Evolutionary conservation across 371 early-diverging fungal genomes (phyloP).

Genomic region (Conidiobolus incongruus): DNA sequence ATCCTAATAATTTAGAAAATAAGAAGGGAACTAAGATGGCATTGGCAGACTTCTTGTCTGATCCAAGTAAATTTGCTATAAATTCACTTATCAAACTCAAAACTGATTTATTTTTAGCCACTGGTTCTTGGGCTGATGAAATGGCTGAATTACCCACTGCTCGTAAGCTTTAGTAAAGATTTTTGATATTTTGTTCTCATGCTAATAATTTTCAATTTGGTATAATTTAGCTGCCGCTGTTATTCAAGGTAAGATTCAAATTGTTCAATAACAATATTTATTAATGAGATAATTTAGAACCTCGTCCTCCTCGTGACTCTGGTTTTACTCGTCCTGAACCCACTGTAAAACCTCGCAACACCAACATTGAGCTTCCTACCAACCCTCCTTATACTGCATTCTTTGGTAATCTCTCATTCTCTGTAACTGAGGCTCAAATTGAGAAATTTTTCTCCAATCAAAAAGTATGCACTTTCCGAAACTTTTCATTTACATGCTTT

Average conservation of each 20-base stretch:
- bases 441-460: constrained; percentile 41
- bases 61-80: constrained; percentile 24
- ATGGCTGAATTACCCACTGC: constrained; percentile 68
- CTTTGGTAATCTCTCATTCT: constrained; percentile 74
- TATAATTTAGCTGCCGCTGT: constrained; percentile 10
- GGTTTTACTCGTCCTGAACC: constrained; percentile 11
- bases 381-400: constrained; percentile 71
- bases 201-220: constrained; percentile 4
- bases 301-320: constrained; percentile 11
- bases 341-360: constrained; percentile 11
- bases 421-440: constrained; percentile 47
- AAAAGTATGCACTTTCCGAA: constrained; percentile 15
- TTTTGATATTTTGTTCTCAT: background rate
- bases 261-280: constrained; percentile 4
- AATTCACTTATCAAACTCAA: constrained; percentile 1
- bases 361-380: constrained; percentile 53
- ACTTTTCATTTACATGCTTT: background rate
- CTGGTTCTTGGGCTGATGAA: constrained; percentile 82
- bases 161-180: constrained; percentile 34
- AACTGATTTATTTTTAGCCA: constrained; percentile 13
- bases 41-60: constrained; percentile 50
- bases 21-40: constrained; percentile 62
- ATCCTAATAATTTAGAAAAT: constrained; percentile 14
- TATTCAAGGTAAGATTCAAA: constrained; percentile 8
- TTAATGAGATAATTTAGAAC: background rate